Evolutionary conservation across 192 early-diverging fungal species (phyloP).

Genomic region (Backusella luteola): DNA sequence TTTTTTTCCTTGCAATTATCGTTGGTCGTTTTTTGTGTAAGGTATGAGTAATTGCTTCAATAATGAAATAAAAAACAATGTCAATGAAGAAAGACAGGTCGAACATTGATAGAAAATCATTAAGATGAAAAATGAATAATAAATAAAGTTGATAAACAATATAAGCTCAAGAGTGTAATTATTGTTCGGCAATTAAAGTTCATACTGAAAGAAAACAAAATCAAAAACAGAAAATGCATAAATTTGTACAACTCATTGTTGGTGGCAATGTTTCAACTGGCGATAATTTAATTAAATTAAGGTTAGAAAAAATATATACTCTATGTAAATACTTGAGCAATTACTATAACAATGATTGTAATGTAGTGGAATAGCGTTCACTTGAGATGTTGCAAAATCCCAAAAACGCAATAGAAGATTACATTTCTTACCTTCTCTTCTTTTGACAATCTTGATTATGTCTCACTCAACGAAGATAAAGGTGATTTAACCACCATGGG

Average conservation of each 20-base stretch:
- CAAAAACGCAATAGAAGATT: neutral
- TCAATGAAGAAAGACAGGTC: neutral
- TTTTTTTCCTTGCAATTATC: neutral
- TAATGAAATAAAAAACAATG: neutral
- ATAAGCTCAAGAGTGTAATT: neutral
- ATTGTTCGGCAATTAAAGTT: neutral
- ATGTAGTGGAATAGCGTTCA: neutral
- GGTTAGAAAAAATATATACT: neutral
- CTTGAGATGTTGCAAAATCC: neutral
- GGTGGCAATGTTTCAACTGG: neutral
- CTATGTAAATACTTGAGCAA: neutral
- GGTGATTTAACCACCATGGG: neutral
- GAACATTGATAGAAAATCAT: no score
- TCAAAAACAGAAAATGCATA: constrained; percentile 1
- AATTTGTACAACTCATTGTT: neutral
- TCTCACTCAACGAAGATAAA: neutral
- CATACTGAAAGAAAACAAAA: neutral
- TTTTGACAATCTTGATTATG: neutral
- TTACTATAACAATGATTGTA: neutral
- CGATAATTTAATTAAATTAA: constrained; percentile 1
- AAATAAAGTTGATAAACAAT: neutral
- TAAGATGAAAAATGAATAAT: neutral
- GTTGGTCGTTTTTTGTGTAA: neutral
- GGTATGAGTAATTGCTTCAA: neutral
- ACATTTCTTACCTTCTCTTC: neutral